Conservation (phyloP, 2,329 filamentous ascomycete genomes). For the Talaromyces sp. region DNA sequence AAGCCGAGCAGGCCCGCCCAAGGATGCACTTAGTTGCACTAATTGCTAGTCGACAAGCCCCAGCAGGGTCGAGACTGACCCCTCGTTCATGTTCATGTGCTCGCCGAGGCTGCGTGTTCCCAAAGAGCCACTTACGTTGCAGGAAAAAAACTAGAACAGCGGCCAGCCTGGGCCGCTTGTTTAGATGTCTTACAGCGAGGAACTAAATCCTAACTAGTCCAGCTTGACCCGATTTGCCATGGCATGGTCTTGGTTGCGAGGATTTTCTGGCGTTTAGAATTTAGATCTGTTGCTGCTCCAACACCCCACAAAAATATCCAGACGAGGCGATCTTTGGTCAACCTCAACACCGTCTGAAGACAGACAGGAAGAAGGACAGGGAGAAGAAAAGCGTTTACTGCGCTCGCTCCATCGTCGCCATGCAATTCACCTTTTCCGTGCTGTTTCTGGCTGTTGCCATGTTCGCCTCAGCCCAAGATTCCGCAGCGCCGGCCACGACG, state of each 20-base stretch:
- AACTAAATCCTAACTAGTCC: background rate
- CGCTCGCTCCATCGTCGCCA: background rate
- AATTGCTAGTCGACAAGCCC: background rate
- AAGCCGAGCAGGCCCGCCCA: background rate
- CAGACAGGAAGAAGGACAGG: background rate
- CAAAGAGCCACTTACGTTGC: background rate
- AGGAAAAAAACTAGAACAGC: background rate
- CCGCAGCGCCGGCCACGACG: background rate
- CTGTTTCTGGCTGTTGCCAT: background rate
- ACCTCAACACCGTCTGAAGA: background rate
- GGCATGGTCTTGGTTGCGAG: background rate
- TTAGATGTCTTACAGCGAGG: background rate
- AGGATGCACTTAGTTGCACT: background rate
- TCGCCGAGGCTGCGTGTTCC: background rate
- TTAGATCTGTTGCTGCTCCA: background rate
- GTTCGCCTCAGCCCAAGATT: constrained; percentile 1
- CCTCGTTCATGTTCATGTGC: background rate
- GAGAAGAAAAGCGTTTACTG: background rate
- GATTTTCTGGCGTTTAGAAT: background rate
- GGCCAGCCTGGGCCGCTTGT: background rate
- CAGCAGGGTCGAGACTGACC: background rate
- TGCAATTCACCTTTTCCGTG: constrained; percentile 2
- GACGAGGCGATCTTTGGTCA: background rate
- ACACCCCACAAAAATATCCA: background rate
- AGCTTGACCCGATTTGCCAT: background rate